Conservation (phyloP, 768 basidiomycete genomes). For the Crassisporium funariophilum region DNA sequence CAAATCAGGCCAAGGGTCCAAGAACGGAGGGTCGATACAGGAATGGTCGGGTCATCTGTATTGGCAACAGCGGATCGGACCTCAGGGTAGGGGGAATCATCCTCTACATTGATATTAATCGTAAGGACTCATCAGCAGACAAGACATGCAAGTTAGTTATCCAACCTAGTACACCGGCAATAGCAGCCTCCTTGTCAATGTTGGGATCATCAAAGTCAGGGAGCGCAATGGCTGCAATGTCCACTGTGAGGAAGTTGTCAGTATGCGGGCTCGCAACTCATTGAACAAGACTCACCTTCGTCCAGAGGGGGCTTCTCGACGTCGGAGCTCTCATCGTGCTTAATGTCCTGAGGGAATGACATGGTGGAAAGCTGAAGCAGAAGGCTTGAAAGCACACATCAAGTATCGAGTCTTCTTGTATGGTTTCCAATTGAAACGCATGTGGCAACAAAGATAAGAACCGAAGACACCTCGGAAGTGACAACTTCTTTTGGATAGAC, state of each 20-base stretch:
- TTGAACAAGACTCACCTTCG: slow-evolving; percentile 16
- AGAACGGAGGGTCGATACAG: slow-evolving; percentile 62
- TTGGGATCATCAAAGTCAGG: slow-evolving; percentile 58
- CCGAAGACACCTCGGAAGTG: slow-evolving; percentile 13
- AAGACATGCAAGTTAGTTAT: slow-evolving; percentile 30
- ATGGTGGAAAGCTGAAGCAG: slow-evolving; percentile 30
- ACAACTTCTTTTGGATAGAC: slow-evolving; percentile 18
- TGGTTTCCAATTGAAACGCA: slow-evolving; percentile 19
- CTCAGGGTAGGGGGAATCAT: slow-evolving; percentile 75
- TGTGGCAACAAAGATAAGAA: slow-evolving; percentile 31
- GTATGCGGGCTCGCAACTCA: neutral
- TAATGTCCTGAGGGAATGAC: slow-evolving; percentile 31
- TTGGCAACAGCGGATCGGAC: slow-evolving; percentile 71
- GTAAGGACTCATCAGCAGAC: slow-evolving; percentile 25
- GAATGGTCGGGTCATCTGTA: slow-evolving; percentile 67
- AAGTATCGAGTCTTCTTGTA: slow-evolving; percentile 29
- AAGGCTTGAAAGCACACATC: slow-evolving; percentile 18
- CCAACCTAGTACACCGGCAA: slow-evolving; percentile 43
- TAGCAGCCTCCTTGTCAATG: slow-evolving; percentile 48
- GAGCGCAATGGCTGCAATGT: slow-evolving; percentile 29
- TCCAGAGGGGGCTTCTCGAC: slow-evolving; percentile 30
- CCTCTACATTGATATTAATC: slow-evolving; percentile 36
- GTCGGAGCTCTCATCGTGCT: slow-evolving; percentile 29
- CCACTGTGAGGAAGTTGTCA: slow-evolving; percentile 20
- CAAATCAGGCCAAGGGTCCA: slow-evolving; percentile 75